Evolutionary conservation across 2,329 filamentous ascomycete species (phyloP), one percentile per base, ranked within the genome.

Genomic region (Neopestalotiopsis clavispora): DNA sequence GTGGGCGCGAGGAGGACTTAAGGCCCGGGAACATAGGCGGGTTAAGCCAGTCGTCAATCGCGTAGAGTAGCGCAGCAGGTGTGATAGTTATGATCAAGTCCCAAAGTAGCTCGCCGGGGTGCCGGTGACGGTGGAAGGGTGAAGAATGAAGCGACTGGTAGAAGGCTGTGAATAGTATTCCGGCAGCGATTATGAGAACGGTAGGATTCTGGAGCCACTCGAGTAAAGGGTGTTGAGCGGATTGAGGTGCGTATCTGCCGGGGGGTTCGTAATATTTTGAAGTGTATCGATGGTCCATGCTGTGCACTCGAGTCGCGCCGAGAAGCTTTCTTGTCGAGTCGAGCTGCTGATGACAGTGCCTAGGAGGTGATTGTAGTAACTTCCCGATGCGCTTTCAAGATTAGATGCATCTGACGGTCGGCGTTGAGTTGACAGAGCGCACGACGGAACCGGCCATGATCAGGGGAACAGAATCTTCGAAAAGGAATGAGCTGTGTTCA

Each of bases 31-130:
- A 77, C 17, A 83, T 79, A 69, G 81, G 83, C 70, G 82, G 84
- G 76, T 82, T 84, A 71, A 87, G 84, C 85, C 82, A 89, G 78
- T 79, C 75, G 76, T 90, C 87, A 72, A 91, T 71, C 66, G 85
- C 80, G 79, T 89, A 86, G 45, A 93, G 78, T 1, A 92, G 74
- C 32, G 81, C 80, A 17, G 85, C 82, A 1, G 92, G 92, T 14
- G 86, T 84, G 40, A 87, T 64, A 71, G 84, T 83, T 67, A 93
- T 85, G 38, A 91, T 70, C 32, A 78, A 77, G 79, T 92, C 87
- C 90, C 91, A 93, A 49, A 89, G 75, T 66, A 90, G 76, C 72
- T 85, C 81, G 68, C 75, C 75, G 13, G 74, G 76, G 67, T 78
- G 82, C 76, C 74, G 85, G 74, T 71, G 80, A 67, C 64, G 73